Conservation (phyloP, 169 alveolate species). For the Cryptosporidium ryanae region DNA sequence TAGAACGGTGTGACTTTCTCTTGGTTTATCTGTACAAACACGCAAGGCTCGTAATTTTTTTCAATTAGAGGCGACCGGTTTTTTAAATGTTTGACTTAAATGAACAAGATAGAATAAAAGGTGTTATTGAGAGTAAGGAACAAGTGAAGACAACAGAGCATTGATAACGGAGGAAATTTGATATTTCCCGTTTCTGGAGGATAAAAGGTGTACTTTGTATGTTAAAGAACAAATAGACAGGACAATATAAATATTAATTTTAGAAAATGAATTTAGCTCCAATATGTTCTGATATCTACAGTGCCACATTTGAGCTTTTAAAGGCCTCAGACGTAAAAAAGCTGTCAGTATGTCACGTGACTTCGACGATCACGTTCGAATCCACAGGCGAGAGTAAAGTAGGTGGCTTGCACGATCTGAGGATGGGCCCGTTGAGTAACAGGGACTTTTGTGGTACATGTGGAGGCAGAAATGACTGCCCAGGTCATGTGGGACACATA, state of each 20-base stretch:
- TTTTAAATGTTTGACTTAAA: too few relatives aligned
- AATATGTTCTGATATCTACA: slow-evolving; percentile 69
- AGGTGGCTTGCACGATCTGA: slow-evolving; percentile 93
- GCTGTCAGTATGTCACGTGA: slow-evolving; percentile 66
- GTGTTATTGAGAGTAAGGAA: too few relatives aligned
- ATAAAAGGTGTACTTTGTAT: slow-evolving; percentile 70
- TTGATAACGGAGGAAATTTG: too few relatives aligned
- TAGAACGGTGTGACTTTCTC: slow-evolving; percentile 16
- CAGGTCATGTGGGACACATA: slow-evolving; percentile 96
- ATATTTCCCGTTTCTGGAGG: slow-evolving; percentile 71
- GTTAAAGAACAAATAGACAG: slow-evolving; percentile 67
- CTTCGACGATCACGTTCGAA: slow-evolving; percentile 46
- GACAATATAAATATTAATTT: background rate
- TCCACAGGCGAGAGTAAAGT: slow-evolving; percentile 65
- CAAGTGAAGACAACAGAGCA: too few relatives aligned
- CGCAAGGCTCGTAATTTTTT: too few relatives aligned
- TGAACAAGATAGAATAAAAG: too few relatives aligned
- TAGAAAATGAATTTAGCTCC: slow-evolving; percentile 59
- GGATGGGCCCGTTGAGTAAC: slow-evolving; percentile 93
- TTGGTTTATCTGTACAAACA: too few relatives aligned
- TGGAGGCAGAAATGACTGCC: slow-evolving; percentile 91
- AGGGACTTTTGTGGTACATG: slow-evolving; percentile 91
- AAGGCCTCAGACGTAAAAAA: slow-evolving; percentile 64
- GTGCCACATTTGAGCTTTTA: slow-evolving; percentile 71
- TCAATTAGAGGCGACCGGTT: too few relatives aligned